Evolutionary conservation across 148 eudicot genomes (phyloP).

Genomic region (Simmondsia chinensis): DNA sequence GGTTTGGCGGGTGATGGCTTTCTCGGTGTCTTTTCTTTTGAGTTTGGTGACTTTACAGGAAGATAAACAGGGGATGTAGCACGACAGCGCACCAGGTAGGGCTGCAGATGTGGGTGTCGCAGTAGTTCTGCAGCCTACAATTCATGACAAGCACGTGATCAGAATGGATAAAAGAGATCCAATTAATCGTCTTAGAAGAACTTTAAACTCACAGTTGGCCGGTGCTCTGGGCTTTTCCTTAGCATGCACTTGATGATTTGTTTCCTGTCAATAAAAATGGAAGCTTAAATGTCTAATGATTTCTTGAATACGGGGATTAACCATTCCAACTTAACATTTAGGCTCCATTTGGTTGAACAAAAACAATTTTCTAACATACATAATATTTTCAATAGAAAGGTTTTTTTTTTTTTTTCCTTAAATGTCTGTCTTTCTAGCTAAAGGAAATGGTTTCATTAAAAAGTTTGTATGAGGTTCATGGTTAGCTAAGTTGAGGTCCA

Average conservation of each 20-base stretch:
- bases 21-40: conserved; percentile 49
- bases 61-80: conserved; percentile 71
- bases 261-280: too few relatives aligned
- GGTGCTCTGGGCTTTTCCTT: conserved; percentile 85
- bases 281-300: too few relatives aligned
- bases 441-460: too few relatives aligned
- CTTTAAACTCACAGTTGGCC: conserved; percentile 76
- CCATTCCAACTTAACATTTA: too few relatives aligned
- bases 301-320: too few relatives aligned
- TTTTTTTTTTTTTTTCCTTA: too few relatives aligned
- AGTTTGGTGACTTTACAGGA: conserved; percentile 64
- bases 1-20: conserved; percentile 43
- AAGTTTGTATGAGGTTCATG: too few relatives aligned
- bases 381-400: too few relatives aligned
- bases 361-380: too few relatives aligned
- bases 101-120: conserved; percentile 81
- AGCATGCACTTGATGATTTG: conserved; percentile 94
- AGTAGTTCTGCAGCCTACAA: conserved; percentile 81
- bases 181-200: not conserved
- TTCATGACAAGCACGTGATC: conserved; percentile 3
- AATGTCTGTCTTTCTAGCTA: too few relatives aligned
- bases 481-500: too few relatives aligned
- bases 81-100: conserved; percentile 62
- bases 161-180: conserved; percentile 5
- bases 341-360: too few relatives aligned